Evolutionary conservation across 257 asterid genomes (phyloP).

Genomic region (Nicotiana tabacum): DNA sequence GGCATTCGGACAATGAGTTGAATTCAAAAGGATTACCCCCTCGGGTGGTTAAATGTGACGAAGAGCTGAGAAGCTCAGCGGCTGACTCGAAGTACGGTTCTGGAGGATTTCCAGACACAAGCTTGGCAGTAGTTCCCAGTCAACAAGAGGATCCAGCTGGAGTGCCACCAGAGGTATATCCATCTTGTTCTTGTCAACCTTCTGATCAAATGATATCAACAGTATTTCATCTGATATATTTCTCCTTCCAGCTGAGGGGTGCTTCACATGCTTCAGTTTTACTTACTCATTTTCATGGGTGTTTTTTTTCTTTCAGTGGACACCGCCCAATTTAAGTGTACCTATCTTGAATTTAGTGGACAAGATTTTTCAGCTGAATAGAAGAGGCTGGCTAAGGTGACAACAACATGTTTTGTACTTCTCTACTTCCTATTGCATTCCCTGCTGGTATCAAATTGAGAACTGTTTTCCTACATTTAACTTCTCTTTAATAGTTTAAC

Average conservation of each 20-base stretch:
- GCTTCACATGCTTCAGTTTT: background rate
- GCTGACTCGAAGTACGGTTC: constrained; percentile 36
- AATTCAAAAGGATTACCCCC: constrained; percentile 51
- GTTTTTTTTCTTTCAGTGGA: constrained; percentile 69
- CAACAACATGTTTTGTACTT: constrained; percentile 3
- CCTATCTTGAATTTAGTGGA: constrained; percentile 94
- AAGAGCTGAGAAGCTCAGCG: constrained; percentile 32
- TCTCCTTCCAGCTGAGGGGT: background rate
- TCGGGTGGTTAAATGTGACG: constrained; percentile 44
- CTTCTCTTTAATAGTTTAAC: constrained; percentile 8
- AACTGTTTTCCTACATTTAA: background rate
- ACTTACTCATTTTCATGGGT: background rate
- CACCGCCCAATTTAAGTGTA: constrained; percentile 87
- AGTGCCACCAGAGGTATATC: constrained; percentile 84
- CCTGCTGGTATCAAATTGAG: background rate
- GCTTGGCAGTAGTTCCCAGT: constrained; percentile 47
- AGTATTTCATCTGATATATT: background rate
- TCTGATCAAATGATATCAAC: background rate
- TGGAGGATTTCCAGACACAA: constrained; percentile 43
- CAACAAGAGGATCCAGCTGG: constrained; percentile 57
- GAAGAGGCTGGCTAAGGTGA: constrained; percentile 99
- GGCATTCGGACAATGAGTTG: constrained; percentile 67
- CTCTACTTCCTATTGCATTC: constrained; percentile 5
- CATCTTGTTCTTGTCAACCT: background rate
- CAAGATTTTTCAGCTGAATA: constrained; percentile 87